Conservation (phyloP, 306 rosid species). For the Dalbergia cochinchinensis region DNA sequence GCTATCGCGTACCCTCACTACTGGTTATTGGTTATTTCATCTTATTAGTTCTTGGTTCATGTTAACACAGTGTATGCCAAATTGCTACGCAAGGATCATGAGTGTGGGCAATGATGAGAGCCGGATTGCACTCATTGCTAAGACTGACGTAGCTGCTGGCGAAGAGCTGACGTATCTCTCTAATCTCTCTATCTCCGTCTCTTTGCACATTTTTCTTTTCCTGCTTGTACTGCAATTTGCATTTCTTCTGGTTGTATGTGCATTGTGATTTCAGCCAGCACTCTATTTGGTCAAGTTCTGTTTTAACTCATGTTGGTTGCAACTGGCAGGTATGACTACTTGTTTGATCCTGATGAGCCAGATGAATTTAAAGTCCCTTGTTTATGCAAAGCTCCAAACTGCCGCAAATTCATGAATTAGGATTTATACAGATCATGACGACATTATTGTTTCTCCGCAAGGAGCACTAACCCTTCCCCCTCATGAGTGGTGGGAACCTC, state of each 20-base stretch:
- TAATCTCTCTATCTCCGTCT: conserved; percentile 23
- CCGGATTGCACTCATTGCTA: conserved; percentile 89
- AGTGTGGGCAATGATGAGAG: conserved; percentile 87
- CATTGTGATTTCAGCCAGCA: conserved; percentile 39
- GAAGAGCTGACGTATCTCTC: conserved; percentile 84
- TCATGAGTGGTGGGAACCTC: conserved; percentile 57
- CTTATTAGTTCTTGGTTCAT: conserved; percentile 31
- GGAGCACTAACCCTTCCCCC: conserved; percentile 70
- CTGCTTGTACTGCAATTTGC: neutral
- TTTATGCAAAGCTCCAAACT: conserved; percentile 85
- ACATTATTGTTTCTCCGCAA: conserved; percentile 72
- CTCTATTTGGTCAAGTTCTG: neutral
- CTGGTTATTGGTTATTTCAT: neutral
- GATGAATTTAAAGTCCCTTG: conserved; percentile 94
- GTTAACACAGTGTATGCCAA: conserved; percentile 81
- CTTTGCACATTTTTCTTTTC: too few species aligned
- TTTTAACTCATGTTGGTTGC: conserved; percentile 39
- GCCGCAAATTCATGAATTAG: conserved; percentile 93
- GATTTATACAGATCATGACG: conserved; percentile 48
- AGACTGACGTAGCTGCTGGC: conserved; percentile 72
- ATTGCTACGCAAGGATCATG: conserved; percentile 95
- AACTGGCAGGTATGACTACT: conserved; percentile 79
- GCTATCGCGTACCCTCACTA: neutral
- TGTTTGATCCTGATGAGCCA: conserved; percentile 88
- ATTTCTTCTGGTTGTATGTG: conserved; percentile 8